Evolutionary conservation across 768 basidiomycete genomes (phyloP).

Genomic region (Leccinum boreale): DNA sequence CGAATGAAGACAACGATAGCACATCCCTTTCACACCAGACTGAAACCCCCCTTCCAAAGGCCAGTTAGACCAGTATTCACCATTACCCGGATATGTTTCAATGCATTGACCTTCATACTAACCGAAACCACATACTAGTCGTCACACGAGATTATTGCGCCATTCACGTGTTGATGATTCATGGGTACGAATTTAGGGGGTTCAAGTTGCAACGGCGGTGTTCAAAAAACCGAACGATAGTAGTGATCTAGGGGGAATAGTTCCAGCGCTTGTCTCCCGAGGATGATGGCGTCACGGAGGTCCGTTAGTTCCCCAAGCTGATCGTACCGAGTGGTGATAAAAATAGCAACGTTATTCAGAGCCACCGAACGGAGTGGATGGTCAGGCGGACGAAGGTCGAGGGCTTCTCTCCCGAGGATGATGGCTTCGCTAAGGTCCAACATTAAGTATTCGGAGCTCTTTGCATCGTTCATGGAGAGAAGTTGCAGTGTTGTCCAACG

Average conservation of each 20-base stretch:
- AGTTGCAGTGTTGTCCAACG: not conserved
- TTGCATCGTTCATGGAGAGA: not conserved
- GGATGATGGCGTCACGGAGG: not conserved
- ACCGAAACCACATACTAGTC: too few species aligned
- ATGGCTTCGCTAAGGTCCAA: not conserved
- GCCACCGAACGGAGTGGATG: not conserved
- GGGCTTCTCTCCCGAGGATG: not conserved
- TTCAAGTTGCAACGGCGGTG: not conserved
- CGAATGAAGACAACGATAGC: too few species aligned
- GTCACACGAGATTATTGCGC: too few species aligned
- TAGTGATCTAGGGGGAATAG: not conserved
- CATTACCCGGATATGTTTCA: too few species aligned
- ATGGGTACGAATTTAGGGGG: not conserved
- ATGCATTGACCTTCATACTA: too few species aligned
- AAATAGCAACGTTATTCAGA: not conserved
- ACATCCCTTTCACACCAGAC: too few species aligned
- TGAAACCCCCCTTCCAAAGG: too few species aligned
- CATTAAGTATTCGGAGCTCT: not conserved
- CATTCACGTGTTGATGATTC: too few species aligned
- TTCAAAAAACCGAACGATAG: not conserved
- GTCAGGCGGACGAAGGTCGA: not conserved
- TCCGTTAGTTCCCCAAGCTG: not conserved
- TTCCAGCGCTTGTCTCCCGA: not conserved
- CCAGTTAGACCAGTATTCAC: too few species aligned
- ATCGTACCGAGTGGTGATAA: too few species aligned